Evolutionary conservation across 331 rosid species (phyloP).

Genomic region (Pyrus hybrid): DNA sequence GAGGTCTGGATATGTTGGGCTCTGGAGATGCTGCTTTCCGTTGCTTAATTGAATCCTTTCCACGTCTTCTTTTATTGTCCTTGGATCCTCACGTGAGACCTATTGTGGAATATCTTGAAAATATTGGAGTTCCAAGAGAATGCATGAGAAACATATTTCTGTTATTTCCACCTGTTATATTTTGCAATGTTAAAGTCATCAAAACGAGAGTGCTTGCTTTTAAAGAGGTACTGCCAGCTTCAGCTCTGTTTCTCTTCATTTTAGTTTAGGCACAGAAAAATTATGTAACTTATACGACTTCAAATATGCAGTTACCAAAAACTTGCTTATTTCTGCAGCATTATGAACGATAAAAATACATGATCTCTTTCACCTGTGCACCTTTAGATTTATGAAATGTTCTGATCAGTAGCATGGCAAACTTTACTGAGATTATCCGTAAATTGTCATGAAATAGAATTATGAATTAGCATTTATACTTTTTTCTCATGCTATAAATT

Average conservation of each 20-base stretch:
- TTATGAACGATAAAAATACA: background rate
- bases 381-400: background rate
- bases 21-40: conserved; percentile 39
- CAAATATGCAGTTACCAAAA: background rate
- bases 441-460: too few relatives aligned
- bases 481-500: background rate
- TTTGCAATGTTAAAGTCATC: conserved; percentile 40
- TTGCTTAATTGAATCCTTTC: conserved; percentile 69
- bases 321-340: background rate
- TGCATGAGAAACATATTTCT: conserved; percentile 38
- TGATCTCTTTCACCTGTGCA: background rate
- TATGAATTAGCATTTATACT: background rate
- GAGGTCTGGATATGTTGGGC: conserved; percentile 60
- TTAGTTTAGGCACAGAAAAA: background rate
- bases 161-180: conserved; percentile 61
- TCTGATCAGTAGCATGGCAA: background rate
- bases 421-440: background rate
- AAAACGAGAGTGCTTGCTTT: conserved; percentile 45
- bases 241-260: background rate
- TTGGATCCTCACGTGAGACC: conserved; percentile 39
- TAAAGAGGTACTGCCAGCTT: conserved; percentile 46
- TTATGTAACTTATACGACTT: background rate
- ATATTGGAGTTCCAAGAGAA: conserved; percentile 41
- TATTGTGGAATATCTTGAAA: conserved; percentile 43
- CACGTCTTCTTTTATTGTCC: conserved; percentile 56